These are phyloP conservation scores for Auricularia sp. DNA, from an alignment of 768 basidiomycete genomes.

Conservation along the genomic window DNA sequence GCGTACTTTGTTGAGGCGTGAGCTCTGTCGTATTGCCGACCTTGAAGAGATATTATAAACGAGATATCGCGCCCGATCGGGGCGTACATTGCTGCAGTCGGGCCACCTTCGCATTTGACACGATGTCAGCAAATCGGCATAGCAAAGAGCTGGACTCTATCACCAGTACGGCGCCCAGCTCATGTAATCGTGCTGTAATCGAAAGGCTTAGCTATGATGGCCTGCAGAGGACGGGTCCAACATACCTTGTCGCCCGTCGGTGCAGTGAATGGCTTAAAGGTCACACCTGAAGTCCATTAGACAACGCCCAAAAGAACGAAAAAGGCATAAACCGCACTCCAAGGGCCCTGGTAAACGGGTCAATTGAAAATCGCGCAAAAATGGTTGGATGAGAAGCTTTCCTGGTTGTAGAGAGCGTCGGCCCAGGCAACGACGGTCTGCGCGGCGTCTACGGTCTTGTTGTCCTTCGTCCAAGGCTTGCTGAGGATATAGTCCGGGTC, in stretches of 20 bases:
- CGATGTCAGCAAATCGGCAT: not conserved
- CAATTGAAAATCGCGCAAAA: no score
- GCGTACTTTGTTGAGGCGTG: constrained; percentile 38
- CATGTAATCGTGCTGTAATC: constrained; percentile 11
- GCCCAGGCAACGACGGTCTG: constrained; percentile 1
- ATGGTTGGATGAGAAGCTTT: no score
- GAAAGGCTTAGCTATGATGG: not conserved
- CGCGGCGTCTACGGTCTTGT: constrained; percentile 2
- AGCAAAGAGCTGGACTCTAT: not conserved
- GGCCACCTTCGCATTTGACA: constrained; percentile 44
- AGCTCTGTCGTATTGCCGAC: constrained; percentile 50
- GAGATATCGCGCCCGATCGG: no score
- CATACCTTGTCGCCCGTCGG: not conserved
- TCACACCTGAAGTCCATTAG: not conserved
- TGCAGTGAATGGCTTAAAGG: not conserved
- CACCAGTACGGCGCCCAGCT: constrained; percentile 13
- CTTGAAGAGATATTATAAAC: constrained; percentile 11
- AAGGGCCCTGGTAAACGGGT: not conserved
- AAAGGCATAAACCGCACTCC: not conserved
- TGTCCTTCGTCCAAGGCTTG: not conserved
- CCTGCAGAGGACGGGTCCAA: not conserved
- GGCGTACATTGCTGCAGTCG: constrained; percentile 30
- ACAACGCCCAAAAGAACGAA: not conserved
- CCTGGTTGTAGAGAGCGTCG: not conserved
- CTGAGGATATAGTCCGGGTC: not conserved